A percentile compares a stretch with the other conserved stretches of the same genome.
Conservation (phyloP, 768 basidiomycete species). For the Trametes cingulata region DNA sequence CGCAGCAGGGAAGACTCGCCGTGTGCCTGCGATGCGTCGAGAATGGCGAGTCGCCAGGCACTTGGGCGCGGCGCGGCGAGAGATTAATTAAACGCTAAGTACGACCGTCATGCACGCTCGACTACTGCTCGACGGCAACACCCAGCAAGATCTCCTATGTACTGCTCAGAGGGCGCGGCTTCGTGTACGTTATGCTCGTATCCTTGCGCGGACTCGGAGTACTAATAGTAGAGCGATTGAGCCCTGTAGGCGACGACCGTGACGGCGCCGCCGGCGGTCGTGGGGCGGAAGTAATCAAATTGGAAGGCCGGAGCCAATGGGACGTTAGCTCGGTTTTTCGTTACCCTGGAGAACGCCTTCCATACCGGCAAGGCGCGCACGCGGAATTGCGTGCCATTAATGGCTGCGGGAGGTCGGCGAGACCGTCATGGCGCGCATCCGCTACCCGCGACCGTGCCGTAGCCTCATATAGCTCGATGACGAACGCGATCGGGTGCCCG, state of each 20-base stretch:
- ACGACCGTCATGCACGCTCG: too few relatives aligned
- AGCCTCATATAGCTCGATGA: constrained; percentile 1
- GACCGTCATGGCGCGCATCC: not conserved
- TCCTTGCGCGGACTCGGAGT: too few relatives aligned
- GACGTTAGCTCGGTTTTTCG: not conserved
- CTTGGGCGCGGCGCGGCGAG: too few relatives aligned
- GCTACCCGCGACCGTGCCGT: not conserved
- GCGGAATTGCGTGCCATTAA: not conserved
- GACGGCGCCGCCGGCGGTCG: too few relatives aligned
- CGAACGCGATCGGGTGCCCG: not conserved
- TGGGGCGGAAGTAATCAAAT: not conserved
- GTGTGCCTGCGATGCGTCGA: not conserved
- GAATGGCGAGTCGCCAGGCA: too few relatives aligned
- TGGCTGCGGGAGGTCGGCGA: not conserved
- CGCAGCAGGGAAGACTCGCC: not conserved
- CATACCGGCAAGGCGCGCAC: not conserved
- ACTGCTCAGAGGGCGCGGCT: too few relatives aligned
- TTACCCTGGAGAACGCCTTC: not conserved
- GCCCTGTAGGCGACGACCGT: not conserved
- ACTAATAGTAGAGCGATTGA: too few relatives aligned
- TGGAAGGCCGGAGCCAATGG: not conserved
- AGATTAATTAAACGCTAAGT: too few relatives aligned
- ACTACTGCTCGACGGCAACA: too few relatives aligned
- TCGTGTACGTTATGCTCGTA: too few relatives aligned
- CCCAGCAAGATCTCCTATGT: too few relatives aligned